phyloP scores from a whole-genome alignment of 306 rosid species.

The Vachellia collinsii region DNA sequence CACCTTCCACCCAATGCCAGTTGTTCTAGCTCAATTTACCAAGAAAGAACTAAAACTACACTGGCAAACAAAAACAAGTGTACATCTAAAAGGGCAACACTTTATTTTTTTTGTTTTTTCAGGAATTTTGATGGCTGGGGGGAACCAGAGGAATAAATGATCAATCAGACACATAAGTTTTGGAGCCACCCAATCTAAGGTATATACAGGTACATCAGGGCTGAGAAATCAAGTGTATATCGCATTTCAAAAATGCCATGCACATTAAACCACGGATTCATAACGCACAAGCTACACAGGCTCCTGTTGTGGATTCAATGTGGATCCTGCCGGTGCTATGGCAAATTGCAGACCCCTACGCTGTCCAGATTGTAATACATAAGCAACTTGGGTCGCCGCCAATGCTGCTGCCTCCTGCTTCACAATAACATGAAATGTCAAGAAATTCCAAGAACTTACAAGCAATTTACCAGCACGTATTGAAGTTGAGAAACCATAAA shows the following conservation, averaged over 20 bases:
- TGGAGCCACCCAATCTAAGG: slow-evolving; percentile 15
- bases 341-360: slow-evolving; percentile 81
- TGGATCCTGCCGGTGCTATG: slow-evolving; percentile 70
- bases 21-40: neutral
- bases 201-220: slow-evolving; percentile 32
- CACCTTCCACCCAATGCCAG: neutral
- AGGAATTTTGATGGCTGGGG: neutral
- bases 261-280: slow-evolving; percentile 22
- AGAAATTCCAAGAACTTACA: neutral
- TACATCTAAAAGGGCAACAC: neutral
- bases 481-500: neutral
- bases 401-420: slow-evolving; percentile 90
- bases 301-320: slow-evolving; percentile 57
- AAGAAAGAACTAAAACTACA: neutral
- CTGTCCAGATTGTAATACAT: slow-evolving; percentile 89
- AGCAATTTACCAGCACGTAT: neutral
- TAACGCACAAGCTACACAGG: slow-evolving; percentile 48
- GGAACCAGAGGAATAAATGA: neutral
- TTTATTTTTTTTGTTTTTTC: neutral
- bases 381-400: slow-evolving; percentile 96
- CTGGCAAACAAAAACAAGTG: neutral
- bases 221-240: slow-evolving; percentile 30
- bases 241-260: slow-evolving; percentile 30
- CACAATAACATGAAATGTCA: neutral
- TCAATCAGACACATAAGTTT: slow-evolving; percentile 1